A percentile compares a stretch with the other conserved stretches of the same genome.
Conservation (phyloP, 78 protist species). For the Anaeramoeba flamelloides region DNA sequence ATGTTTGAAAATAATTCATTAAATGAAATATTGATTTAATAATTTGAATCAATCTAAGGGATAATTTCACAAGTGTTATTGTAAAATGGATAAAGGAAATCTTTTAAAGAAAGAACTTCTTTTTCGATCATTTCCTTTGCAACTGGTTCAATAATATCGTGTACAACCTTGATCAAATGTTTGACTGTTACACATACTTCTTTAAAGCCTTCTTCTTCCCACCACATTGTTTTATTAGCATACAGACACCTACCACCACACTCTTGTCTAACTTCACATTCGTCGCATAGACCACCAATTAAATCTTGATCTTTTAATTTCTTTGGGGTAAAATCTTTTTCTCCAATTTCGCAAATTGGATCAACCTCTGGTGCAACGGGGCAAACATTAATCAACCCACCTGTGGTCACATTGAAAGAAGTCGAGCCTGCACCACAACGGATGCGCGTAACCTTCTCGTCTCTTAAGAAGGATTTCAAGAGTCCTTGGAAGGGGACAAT, state of each 20-base stretch:
- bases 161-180: constrained; percentile 7
- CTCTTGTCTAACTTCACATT: background rate
- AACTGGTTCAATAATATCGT: background rate
- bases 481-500: background rate
- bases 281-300: constrained; percentile 1
- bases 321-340: background rate
- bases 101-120: background rate
- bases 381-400: background rate
- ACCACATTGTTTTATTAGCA: constrained; percentile 13
- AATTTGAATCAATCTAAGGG: too few species aligned
- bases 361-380: background rate
- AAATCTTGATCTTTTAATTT: background rate
- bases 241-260: constrained; percentile 19
- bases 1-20: too few species aligned
- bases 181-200: constrained; percentile 9
- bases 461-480: background rate
- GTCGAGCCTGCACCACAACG: background rate
- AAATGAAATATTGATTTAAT: too few species aligned
- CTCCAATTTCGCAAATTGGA: background rate
- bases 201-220: constrained; percentile 20
- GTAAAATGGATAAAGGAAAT: background rate
- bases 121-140: background rate
- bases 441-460: background rate
- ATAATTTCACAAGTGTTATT: background rate
- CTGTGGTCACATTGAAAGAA: background rate